Conservation (phyloP, 1,284 basidiomycete species). For the Meripilus lineatus region DNA sequence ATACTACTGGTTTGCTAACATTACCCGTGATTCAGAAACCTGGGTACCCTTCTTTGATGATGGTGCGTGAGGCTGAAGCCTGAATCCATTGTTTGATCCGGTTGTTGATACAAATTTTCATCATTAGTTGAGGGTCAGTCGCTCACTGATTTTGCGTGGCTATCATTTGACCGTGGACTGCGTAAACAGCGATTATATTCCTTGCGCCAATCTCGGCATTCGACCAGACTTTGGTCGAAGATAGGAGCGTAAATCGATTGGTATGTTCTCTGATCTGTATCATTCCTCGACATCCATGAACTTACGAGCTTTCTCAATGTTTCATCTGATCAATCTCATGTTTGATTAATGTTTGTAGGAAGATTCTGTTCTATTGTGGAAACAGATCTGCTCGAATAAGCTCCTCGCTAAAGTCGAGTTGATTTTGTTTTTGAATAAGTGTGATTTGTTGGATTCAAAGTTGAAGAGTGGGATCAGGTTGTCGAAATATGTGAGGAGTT, state of each 20-base stretch:
- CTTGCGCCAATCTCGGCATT: slow-evolving; percentile 77
- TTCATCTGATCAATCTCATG: slow-evolving; percentile 11
- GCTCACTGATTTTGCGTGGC: background rate
- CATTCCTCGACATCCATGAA: background rate
- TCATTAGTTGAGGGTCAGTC: slow-evolving; percentile 20
- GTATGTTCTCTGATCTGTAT: slow-evolving; percentile 32
- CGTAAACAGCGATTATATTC: slow-evolving; percentile 61
- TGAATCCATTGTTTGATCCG: slow-evolving; percentile 1
- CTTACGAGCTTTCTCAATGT: slow-evolving; percentile 7
- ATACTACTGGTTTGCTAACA: slow-evolving; percentile 9
- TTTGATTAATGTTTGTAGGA: slow-evolving; percentile 41
- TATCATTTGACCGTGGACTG: background rate
- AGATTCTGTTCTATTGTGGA: slow-evolving; percentile 78
- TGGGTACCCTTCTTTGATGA: slow-evolving; percentile 78
- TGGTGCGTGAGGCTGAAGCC: slow-evolving; percentile 43
- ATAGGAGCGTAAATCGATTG: slow-evolving; percentile 64
- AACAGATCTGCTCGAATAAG: slow-evolving; percentile 69
- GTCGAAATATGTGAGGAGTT: slow-evolving; percentile 67
- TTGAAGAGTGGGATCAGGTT: slow-evolving; percentile 56
- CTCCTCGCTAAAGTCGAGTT: slow-evolving; percentile 68
- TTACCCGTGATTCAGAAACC: slow-evolving; percentile 34
- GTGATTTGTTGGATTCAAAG: slow-evolving; percentile 68
- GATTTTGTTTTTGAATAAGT: slow-evolving; percentile 78
- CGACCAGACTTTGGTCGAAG: slow-evolving; percentile 71
- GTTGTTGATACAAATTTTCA: background rate